A percentile compares a stretch with the other conserved stretches of the same genome.
These are phyloP conservation scores for Yamadazyma ubonensis DNA, from an alignment of 805 yeast species.

Conservation along the genomic window DNA sequence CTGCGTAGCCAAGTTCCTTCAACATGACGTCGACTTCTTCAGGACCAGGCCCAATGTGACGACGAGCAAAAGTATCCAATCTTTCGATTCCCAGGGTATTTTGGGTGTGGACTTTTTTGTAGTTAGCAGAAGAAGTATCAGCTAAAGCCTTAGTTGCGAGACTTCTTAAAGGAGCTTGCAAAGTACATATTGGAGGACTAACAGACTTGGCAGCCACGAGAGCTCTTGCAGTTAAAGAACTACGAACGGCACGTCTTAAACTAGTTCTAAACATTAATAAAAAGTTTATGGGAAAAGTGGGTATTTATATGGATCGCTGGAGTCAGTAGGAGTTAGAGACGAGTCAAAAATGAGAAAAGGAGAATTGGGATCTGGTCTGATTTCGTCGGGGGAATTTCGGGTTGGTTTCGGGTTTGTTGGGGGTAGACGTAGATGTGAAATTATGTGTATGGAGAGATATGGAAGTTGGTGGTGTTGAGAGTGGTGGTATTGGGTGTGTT, in stretches of 20 bases:
- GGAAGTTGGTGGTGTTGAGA: no score
- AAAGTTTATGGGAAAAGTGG: neutral
- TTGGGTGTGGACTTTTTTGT: constrained; percentile 47
- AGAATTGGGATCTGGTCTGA: neutral
- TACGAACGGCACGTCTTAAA: constrained; percentile 1
- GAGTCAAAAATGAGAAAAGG: neutral
- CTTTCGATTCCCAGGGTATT: constrained; percentile 24
- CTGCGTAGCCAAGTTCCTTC: constrained; percentile 56
- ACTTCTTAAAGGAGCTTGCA: neutral
- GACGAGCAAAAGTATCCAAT: constrained; percentile 81
- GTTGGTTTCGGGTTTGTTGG: neutral
- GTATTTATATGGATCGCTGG: neutral
- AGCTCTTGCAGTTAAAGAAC: neutral
- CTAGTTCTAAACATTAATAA: constrained; percentile 1
- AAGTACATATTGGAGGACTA: neutral
- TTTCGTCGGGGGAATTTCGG: neutral
- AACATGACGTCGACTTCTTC: constrained; percentile 67
- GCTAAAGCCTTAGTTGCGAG: constrained; percentile 26
- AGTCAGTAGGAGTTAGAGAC: neutral
- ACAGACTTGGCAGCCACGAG: neutral
- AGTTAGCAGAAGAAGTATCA: constrained; percentile 56
- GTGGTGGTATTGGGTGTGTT: no score
- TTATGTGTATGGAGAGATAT: neutral
- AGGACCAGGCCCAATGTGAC: constrained; percentile 86
- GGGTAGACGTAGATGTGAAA: neutral